phyloP scores from a whole-genome alignment of 2,329 filamentous ascomycete species.

The Epichloe brachyelytri region DNA sequence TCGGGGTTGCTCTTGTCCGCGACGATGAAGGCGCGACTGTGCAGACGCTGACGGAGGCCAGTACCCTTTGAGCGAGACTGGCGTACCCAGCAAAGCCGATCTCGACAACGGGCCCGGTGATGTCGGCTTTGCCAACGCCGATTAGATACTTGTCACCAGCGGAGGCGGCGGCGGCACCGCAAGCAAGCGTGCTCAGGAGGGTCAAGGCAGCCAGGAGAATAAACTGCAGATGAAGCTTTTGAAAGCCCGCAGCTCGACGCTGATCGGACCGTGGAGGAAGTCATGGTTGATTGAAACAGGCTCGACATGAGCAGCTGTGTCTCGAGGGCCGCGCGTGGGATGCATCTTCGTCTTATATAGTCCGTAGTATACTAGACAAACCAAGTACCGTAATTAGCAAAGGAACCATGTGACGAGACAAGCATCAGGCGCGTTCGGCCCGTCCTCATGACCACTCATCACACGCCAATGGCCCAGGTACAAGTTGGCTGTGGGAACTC shows the following conservation, averaged over 20 bases:
- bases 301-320: no score
- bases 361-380: no score
- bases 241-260: neutral
- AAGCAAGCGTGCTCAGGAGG: neutral
- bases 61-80: constrained; percentile 69
- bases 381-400: no score
- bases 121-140: constrained; percentile 45
- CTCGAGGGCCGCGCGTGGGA: no score
- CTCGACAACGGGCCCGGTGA: constrained; percentile 69
- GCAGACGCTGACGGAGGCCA: constrained; percentile 75
- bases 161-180: neutral
- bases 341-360: no score
- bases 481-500: no score
- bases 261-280: no score
- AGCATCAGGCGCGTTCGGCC: no score
- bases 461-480: no score
- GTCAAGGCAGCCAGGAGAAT: constrained; percentile 1
- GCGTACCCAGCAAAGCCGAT: constrained; percentile 90
- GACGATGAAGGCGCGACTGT: constrained; percentile 81
- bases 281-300: neutral
- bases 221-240: constrained; percentile 5
- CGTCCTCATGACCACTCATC: no score
- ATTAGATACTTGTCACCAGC: constrained; percentile 31
- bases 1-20: constrained; percentile 51
- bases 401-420: no score